A percentile compares a stretch with the other conserved stretches of the same genome.
These are phyloP conservation scores for Maudiozyma turicensis DNA, from an alignment of 805 yeast genomes.

Conservation along the genomic window DNA sequence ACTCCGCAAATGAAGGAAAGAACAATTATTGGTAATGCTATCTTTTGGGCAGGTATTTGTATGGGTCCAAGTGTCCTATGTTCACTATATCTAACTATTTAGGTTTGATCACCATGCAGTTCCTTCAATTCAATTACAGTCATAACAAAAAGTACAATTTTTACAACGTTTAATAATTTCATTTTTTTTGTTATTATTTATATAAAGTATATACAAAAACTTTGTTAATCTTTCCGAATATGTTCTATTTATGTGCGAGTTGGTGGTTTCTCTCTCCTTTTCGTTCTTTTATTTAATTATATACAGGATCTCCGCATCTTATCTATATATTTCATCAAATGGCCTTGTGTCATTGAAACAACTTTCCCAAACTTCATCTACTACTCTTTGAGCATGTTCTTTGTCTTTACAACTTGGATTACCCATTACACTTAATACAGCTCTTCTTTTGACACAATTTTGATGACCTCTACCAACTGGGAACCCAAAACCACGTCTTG, in stretches of 20 bases:
- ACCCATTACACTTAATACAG: slow-evolving; percentile 70
- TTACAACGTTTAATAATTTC: not conserved
- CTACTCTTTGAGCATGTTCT: slow-evolving; percentile 69
- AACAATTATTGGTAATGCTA: slow-evolving; percentile 60
- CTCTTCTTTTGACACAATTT: slow-evolving; percentile 82
- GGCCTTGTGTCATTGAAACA: slow-evolving; percentile 95
- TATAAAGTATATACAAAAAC: not conserved
- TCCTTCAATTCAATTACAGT: not conserved
- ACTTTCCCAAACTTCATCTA: slow-evolving; percentile 81
- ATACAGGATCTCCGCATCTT: slow-evolving; percentile 6
- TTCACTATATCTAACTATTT: slow-evolving; percentile 57
- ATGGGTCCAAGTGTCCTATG: slow-evolving; percentile 86
- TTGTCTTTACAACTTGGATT: slow-evolving; percentile 73
- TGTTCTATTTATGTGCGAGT: not conserved
- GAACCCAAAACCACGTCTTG: slow-evolving; percentile 31
- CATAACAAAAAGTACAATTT: not conserved
- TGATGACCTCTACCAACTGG: slow-evolving; percentile 78
- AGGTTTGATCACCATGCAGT: not conserved
- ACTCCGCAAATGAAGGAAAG: slow-evolving; percentile 46
- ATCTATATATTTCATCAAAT: slow-evolving; percentile 81
- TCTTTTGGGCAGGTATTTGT: slow-evolving; percentile 89
- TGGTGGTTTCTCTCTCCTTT: not conserved
- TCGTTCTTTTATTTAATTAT: not conserved
- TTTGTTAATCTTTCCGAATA: not conserved
- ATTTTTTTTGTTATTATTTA: not conserved